Conservation (phyloP, 441 rosid species). For the Lepidium campestre region DNA sequence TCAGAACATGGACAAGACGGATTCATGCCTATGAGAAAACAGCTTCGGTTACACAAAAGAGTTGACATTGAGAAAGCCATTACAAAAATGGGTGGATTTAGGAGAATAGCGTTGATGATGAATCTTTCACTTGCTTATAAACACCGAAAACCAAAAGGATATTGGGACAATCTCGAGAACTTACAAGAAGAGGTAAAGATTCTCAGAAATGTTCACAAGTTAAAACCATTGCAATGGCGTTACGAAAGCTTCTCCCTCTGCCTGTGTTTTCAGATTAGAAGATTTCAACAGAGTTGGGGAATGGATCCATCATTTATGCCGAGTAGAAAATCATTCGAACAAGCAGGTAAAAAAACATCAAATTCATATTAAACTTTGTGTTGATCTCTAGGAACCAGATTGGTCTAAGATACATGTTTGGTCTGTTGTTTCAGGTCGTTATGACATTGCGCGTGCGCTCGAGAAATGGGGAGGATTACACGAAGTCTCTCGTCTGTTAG, state of each 20-base stretch:
- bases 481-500: constrained; percentile 76
- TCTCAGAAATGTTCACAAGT: neutral
- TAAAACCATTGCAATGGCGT: neutral
- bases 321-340: constrained; percentile 88
- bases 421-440: constrained; percentile 53
- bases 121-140: constrained; percentile 93
- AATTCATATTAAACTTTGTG: neutral
- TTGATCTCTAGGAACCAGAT: neutral
- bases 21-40: constrained; percentile 99
- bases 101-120: constrained; percentile 74
- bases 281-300: constrained; percentile 90
- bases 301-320: constrained; percentile 96
- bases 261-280: constrained; percentile 42
- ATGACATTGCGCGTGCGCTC: constrained; percentile 87
- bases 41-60: constrained; percentile 80
- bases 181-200: constrained; percentile 76
- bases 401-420: neutral
- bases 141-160: constrained; percentile 91
- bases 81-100: constrained; percentile 86
- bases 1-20: constrained; percentile 90
- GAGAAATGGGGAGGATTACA: constrained; percentile 98
- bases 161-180: constrained; percentile 93
- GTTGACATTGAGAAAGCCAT: constrained; percentile 95
- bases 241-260: neutral
- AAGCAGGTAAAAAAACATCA: constrained; percentile 59